These are phyloP conservation scores for Poa pratensis DNA, from an alignment of 176 grass and related monocot genomes.

Conservation along the genomic window DNA sequence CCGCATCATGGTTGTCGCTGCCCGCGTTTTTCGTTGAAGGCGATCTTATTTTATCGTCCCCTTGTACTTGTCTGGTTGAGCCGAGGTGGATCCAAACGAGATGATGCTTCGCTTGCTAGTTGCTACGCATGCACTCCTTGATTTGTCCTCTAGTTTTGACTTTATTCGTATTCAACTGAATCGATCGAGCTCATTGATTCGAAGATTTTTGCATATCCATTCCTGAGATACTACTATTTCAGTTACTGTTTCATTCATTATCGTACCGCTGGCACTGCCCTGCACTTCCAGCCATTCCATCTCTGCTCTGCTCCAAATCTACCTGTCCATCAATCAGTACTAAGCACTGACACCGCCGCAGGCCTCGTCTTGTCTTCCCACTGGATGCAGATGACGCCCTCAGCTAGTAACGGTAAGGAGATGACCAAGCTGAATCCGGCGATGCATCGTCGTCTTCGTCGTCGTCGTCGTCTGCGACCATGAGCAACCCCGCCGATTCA, in stretches of 20 bases:
- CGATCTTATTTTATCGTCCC: neutral
- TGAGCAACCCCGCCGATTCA: neutral
- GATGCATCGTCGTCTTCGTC: neutral
- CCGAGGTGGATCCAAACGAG: neutral
- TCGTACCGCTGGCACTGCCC: neutral
- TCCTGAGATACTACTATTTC: neutral
- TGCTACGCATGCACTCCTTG: neutral
- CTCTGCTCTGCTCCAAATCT: neutral
- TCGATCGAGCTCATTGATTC: neutral
- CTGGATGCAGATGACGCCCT: conserved; percentile 14
- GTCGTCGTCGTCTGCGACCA: neutral
- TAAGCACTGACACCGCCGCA: neutral
- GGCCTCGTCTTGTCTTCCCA: neutral
- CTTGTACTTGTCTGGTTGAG: neutral
- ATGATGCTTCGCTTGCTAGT: neutral
- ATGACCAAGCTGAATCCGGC: conserved; percentile 21
- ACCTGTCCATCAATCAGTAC: neutral
- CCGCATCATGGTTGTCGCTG: neutral
- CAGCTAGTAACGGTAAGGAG: neutral
- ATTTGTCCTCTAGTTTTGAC: conserved; percentile 16
- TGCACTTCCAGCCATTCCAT: neutral
- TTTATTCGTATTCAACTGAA: neutral
- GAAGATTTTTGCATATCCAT: neutral
- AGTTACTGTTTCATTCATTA: conserved; percentile 11
- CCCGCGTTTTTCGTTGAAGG: conserved; percentile 6